Conservation (phyloP, 306 rosid species). For the Heteromeles arbutifolia region DNA sequence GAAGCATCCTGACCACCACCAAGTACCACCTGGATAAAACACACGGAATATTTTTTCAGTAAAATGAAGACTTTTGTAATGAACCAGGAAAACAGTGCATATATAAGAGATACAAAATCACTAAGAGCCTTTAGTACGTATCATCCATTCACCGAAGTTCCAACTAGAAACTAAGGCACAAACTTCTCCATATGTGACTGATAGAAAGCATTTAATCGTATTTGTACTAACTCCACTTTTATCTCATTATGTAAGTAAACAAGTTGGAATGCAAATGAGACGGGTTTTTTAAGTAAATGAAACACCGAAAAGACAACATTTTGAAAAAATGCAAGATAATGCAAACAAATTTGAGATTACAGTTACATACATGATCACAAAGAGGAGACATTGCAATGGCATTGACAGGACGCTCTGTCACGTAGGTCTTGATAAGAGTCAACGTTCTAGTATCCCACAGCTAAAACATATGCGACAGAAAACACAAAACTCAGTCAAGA, state of each 20-base stretch:
- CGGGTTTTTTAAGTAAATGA: neutral
- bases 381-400: conserved; percentile 96
- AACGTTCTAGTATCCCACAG: conserved; percentile 82
- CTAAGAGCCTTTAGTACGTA: neutral
- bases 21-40: conserved; percentile 60
- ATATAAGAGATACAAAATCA: neutral
- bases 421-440: conserved; percentile 83
- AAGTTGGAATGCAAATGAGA: neutral
- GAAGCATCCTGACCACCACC: conserved; percentile 99
- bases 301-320: neutral
- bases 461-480: conserved; percentile 29
- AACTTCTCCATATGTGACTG: neutral
- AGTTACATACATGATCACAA: conserved; percentile 74
- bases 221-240: neutral
- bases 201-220: neutral
- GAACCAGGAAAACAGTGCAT: neutral
- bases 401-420: conserved; percentile 85
- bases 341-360: neutral
- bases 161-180: neutral
- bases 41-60: neutral
- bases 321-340: neutral
- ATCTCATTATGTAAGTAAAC: neutral
- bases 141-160: neutral
- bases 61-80: neutral
- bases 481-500: neutral